Base-by-base conservation (phyloP, 768 basidiomycete species). In the Rhizopogon vesiculosus region DNA sequence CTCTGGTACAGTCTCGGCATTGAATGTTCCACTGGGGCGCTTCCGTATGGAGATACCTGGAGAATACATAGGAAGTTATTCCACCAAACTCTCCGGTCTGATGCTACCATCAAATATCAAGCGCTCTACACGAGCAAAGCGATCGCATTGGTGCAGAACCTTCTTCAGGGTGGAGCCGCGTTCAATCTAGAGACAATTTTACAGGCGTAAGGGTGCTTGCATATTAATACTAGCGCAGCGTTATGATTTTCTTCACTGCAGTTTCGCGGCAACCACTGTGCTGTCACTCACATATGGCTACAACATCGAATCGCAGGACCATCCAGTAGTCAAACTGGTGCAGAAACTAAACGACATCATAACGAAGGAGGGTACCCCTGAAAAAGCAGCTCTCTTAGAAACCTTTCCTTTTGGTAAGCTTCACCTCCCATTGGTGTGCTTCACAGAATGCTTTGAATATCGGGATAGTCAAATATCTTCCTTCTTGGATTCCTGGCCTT, bases 1-100 rank as follows among this genome's bases (percentile, higher is more conserved):
- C 31, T 33, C 31, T 9, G 31, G 5, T 16, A n/a, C 33, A 58
- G 57, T 10, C 53, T 59, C 29, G 54, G 56, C 38, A 28, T 54
- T 18, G 51, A 60, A 45, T 58, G 40, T 55, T 46, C 38, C 33
- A 56, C 59, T 4, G 19, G 16, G 4, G n/a, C 58, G 40, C 28
- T 63, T 39, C 59, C 7, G 28, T 63, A 63, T 33, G 62, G 62
- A 8, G 54, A 58, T 19, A 40, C 42, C 18, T 63, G 60, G 60
- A 58, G 57, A 31, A 43, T 54, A 28, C 60, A 63, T 41, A 60
- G 64, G 38, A 56, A 52, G 42, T 38, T 61, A 3, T 53, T 60
- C 25, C 56, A 59, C 41, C 54, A 55, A 13, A 54, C 53, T 19
- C 53, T 63, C 13, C 50, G 54, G 8, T 19, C 43, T 16, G 54